A percentile compares a stretch with the other conserved stretches of the same genome.
Evolutionary conservation across 768 basidiomycete genomes (phyloP).

Genomic region (Termitomyces sp.): DNA sequence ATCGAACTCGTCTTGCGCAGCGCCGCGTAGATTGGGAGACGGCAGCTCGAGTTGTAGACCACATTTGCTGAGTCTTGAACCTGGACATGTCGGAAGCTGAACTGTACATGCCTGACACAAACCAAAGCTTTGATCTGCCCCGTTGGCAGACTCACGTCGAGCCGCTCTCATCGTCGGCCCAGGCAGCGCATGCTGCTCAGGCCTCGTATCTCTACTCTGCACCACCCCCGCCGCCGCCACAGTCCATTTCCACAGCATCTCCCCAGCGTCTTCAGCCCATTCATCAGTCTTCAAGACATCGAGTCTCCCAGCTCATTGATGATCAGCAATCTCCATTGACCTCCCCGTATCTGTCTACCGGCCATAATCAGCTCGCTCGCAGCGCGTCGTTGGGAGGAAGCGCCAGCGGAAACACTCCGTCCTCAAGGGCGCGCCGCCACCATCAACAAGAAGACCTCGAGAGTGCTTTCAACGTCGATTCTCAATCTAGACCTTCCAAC

Average conservation of each 20-base stretch:
- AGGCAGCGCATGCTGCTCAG: constrained; percentile 51
- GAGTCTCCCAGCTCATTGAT: constrained; percentile 63
- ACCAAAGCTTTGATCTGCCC: constrained; percentile 83
- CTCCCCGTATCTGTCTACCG: constrained; percentile 47
- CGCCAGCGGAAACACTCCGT: constrained; percentile 29
- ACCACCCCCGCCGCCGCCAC: constrained; percentile 49
- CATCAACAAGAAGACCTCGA: constrained; percentile 70
- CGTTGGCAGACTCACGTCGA: constrained; percentile 64
- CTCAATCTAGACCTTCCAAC: constrained; percentile 34
- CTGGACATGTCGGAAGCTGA: constrained; percentile 69
- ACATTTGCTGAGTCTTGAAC: constrained; percentile 13
- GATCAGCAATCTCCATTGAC: constrained; percentile 44
- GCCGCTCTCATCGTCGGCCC: constrained; percentile 40
- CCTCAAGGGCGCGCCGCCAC: constrained; percentile 55
- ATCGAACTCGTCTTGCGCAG: not conserved
- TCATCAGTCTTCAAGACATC: constrained; percentile 49
- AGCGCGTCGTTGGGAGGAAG: constrained; percentile 62
- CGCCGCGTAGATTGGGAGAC: constrained; percentile 1
- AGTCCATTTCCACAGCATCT: constrained; percentile 31
- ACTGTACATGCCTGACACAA: constrained; percentile 70
- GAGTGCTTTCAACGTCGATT: constrained; percentile 36
- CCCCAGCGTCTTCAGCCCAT: constrained; percentile 44
- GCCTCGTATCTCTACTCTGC: constrained; percentile 51
- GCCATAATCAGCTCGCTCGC: constrained; percentile 52
- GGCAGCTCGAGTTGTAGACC: constrained; percentile 14